Percentiles rank a stretch among this genome's conserved stretches.
Evolutionary conservation across 768 basidiomycete genomes (phyloP).

Genomic region (Leccinum barrowsii): DNA sequence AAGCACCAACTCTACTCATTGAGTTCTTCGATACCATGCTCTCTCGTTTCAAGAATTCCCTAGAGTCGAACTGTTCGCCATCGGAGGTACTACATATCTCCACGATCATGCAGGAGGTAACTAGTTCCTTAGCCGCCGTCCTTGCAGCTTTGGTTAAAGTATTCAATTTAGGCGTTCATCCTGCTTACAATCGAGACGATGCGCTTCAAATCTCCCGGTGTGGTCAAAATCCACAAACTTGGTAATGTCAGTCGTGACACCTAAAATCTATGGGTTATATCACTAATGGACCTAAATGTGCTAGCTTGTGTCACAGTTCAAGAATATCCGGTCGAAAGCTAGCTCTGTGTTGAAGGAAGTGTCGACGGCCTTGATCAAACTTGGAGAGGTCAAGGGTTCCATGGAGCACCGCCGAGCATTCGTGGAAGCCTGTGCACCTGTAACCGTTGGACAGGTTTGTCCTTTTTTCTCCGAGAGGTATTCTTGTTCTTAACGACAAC

Average conservation of each 20-base stretch:
- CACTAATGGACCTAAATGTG: constrained; percentile 5
- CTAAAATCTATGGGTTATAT: background rate
- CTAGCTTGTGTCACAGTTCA: constrained; percentile 67
- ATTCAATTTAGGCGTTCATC: constrained; percentile 56
- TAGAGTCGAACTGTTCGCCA: constrained; percentile 39
- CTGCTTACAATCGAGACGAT: constrained; percentile 65
- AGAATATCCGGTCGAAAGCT: constrained; percentile 54
- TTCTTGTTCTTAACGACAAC: background rate
- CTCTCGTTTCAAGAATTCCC: constrained; percentile 44
- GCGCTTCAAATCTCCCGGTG: constrained; percentile 68
- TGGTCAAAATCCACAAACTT: constrained; percentile 71
- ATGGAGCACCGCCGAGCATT: constrained; percentile 50
- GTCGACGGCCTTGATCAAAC: constrained; percentile 46
- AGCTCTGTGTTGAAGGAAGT: constrained; percentile 53
- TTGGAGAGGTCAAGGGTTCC: constrained; percentile 50
- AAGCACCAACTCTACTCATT: constrained; percentile 51
- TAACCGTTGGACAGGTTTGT: constrained; percentile 36
- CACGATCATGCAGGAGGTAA: constrained; percentile 71
- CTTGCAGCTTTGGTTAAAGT: background rate
- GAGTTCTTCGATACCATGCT: constrained; percentile 64
- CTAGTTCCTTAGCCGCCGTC: background rate
- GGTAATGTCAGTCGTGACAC: constrained; percentile 49
- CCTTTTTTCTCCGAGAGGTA: background rate
- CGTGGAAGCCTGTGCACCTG: constrained; percentile 46
- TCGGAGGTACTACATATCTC: constrained; percentile 69